Evolutionary conservation across 805 yeast genomes (phyloP).

Genomic region (Wickerhamomyces canadensis): DNA sequence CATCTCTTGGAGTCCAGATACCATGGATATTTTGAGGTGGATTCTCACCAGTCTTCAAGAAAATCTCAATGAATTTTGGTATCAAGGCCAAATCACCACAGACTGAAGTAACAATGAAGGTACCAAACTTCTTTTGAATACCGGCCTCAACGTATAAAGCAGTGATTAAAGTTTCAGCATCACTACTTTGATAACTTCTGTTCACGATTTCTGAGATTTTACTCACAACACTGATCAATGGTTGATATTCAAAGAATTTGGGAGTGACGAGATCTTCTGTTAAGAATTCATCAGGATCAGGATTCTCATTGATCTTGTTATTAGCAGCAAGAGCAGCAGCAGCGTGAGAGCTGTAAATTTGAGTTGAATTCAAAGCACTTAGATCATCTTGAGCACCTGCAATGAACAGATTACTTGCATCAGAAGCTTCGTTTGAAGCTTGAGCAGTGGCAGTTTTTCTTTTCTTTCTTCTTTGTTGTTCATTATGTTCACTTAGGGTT

Average conservation of each 20-base stretch:
- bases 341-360: conserved; percentile 7
- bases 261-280: conserved; percentile 31
- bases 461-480: conserved; percentile 17
- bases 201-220: conserved; percentile 34
- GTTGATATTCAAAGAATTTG: conserved; percentile 30
- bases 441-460: conserved; percentile 4
- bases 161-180: conserved; percentile 37
- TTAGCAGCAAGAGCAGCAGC: conserved; percentile 25
- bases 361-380: conserved; percentile 9
- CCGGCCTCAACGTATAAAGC: conserved; percentile 37
- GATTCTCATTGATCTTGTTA: conserved; percentile 6
- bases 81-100: conserved; percentile 40
- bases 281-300: conserved; percentile 26
- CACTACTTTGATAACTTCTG: conserved; percentile 34
- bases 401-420: conserved; percentile 15
- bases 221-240: conserved; percentile 27
- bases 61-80: conserved; percentile 35
- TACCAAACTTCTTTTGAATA: conserved; percentile 36
- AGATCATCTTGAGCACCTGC: conserved; percentile 21
- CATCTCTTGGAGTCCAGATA: conserved; percentile 41
- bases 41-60: conserved; percentile 34
- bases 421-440: conserved; percentile 7
- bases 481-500: conserved; percentile 17
- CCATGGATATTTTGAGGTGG: conserved; percentile 40
- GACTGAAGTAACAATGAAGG: conserved; percentile 35